Evolutionary conservation across 208 protist genomes (phyloP), one percentile per base, ranked within the genome.

Genomic region (Leptomonas pyrrhocoris): DNA sequence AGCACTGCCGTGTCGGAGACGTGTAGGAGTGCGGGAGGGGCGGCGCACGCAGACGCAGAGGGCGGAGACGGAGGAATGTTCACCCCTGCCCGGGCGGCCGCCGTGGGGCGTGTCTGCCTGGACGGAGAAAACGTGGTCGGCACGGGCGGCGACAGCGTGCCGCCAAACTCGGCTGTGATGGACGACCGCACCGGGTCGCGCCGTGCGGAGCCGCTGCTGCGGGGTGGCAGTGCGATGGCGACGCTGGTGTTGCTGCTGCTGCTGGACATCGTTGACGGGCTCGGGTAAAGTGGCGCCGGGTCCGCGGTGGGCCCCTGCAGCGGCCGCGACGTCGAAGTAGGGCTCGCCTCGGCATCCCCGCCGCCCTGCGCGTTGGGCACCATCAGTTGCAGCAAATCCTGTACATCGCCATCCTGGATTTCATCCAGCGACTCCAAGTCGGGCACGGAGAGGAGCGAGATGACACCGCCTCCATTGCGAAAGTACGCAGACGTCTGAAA

Each of bases 1-100:
- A 90, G 72, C 48, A 96, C 54, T 34, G 83, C 84, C 6, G 75
- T 79, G 68, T 94, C 91, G 30, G 68, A 71, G 9, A 80, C 62
- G 15, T 84, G 74, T 25, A 68, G 40, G 25, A 81, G 68, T 16
- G 40, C 27, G 5, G 80, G 64, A 31, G 21, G 49, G 15, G 8
- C 42, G 4, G 50, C n/a, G n/a, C n/a, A n/a, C n/a, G n/a, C n/a
- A n/a, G n/a, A n/a, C n/a, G n/a, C 55, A 12, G 34, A 21, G 31
- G 30, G 23, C 2, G 49, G 53, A 30, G 57, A 28, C 11, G 12
- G 21, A 9, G 25, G 34, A 28, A n/a, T n/a, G 12, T 28, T 57
- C 21, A n/a, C n/a, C 45, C 30, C 50, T 11, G 11, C 67, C 8
- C 36, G 21, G 38, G 40, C 31, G 12, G 25, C 36, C 2, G 59